Base-by-base conservation (phyloP, 345 rosid species). In the Microcos paniculata region DNA sequence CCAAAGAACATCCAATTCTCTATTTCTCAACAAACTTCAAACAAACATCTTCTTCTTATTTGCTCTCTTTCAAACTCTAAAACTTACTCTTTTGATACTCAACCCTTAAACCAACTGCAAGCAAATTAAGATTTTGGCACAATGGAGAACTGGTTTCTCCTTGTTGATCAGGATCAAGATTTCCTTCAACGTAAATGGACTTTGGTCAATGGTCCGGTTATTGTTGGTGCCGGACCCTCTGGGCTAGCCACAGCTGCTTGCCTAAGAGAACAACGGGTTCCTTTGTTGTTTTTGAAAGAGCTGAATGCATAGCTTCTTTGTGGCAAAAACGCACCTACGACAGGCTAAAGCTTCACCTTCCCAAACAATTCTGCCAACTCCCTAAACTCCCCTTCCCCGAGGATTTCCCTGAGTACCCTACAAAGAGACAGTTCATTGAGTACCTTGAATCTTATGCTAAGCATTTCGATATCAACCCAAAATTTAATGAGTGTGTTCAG, bases 231-330 rank as follows among this genome's bases (percentile, higher is more conserved):
- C 6, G 98, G 98, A 33, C 98, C 98, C 0, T 87, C 98, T 0
- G 98, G 97, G 23, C 82, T 93, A 23, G 97, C 97, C 74, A 86
- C 94, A 0, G 98, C 94, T 0, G 94, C 98, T 72, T 88, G 96
- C 80, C 93, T 93, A 5, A 78, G 84, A 28, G 94, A 90, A 18
- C 90, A 91, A 65, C 84, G 84, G 7, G 94, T 91, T 23, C 96
- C 98, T 90, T 74, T 72, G 90, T 88, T 21, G 91, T 93, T 62
- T 88, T 93, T 0, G 98, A 93, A 81, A 83, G 88, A 76, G 87
- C 92, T 19, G 93, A 90, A n/a, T 93, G 98, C 76, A 91, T 93
- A 26, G 98, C 98, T 21, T 93, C 98, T 4, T 79, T 91, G 1
- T 93, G 98, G 98, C 93, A 93, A 48, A 87, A 87, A 49, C 88